Base-by-base conservation (phyloP, 768 basidiomycete species). In the Paxillus ammoniavirescens region DNA sequence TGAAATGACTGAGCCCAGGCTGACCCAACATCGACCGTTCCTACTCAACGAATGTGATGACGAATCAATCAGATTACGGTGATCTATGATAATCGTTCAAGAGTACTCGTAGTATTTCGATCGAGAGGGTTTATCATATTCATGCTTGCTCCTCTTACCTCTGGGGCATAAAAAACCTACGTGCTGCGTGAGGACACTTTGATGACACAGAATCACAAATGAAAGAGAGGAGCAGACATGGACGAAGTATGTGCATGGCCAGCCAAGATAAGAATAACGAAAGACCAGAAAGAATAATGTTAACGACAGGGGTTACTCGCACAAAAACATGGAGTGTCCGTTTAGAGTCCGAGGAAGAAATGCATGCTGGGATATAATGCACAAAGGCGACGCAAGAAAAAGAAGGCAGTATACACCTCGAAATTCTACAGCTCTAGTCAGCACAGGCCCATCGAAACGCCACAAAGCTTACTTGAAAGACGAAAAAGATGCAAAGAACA, bases 91-190 rank as follows among this genome's bases (percentile, higher is more conserved):
- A 68, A 17, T 59, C 59, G 41, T 58, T 55, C 54, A 61, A 67
- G 49, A 59, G 50, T 68, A 70, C 66, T 52, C 33, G 60, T 69
- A 69, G 15, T 59, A 49, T 60, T 68, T 62, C 42, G 57, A 53
- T 47, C 43, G 49, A 26, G 49, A 44, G 50, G 42, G 53, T 28
- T 42, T 49, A 59, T 63, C 61, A 58, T 65, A 55, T 54, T 49
- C 48, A 23, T 59, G 67, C 60, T 55, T 64, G 23, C 23, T 26
- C 23, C 45, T 44, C 59, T 65, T 66, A 64, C 68, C 64, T 58
- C 31, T 26, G 26, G 49, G 54, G 60, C 66, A 64, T 66, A 59
- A 66, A 59, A 52, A 53, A 49, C 68, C 40, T 49, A 60, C 38
- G 54, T 56, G 55, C 50, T 43, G 42, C 37, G 51, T 9, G 50